Conservation (phyloP, 305 asterid species). For the Caryopteris hybrid region DNA sequence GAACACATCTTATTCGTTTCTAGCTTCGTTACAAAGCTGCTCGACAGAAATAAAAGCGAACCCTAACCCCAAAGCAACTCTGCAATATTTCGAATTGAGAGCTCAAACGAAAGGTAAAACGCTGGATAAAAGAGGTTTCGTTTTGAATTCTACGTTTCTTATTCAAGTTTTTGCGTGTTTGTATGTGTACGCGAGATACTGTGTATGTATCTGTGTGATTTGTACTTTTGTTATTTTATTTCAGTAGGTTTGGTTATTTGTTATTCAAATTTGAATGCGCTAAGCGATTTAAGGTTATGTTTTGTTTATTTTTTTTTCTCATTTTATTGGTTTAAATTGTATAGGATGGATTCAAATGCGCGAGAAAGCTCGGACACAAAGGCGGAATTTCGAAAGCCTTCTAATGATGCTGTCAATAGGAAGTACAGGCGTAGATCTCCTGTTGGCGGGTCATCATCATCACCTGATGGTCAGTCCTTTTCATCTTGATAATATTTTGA, state of each 20-base stretch:
- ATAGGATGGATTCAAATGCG: conserved; percentile 54
- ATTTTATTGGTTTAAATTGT: conserved; percentile 2
- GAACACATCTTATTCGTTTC: conserved; percentile 6
- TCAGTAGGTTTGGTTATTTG: background rate
- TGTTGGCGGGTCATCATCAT: conserved; percentile 52
- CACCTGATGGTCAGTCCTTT: conserved; percentile 64
- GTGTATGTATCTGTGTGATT: background rate
- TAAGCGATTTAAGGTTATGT: background rate
- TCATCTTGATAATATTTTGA: background rate
- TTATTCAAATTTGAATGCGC: background rate
- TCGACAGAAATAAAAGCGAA: conserved; percentile 10
- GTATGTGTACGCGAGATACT: background rate
- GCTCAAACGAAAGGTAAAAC: too few species aligned
- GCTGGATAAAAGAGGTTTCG: conserved; percentile 24
- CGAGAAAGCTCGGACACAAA: conserved; percentile 45
- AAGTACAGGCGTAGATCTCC: conserved; percentile 91
- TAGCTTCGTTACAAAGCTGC: conserved; percentile 28
- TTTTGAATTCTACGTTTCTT: background rate
- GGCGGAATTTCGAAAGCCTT: conserved; percentile 73
- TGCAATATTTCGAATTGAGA: conserved; percentile 12
- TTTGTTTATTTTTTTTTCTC: background rate
- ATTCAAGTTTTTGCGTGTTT: background rate
- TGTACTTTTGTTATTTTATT: background rate
- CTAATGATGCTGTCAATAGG: conserved; percentile 56
- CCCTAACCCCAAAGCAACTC: conserved; percentile 22